Conservation (phyloP, 352 stramenopile genomes). For the Pelagophyceae sp. region DNA sequence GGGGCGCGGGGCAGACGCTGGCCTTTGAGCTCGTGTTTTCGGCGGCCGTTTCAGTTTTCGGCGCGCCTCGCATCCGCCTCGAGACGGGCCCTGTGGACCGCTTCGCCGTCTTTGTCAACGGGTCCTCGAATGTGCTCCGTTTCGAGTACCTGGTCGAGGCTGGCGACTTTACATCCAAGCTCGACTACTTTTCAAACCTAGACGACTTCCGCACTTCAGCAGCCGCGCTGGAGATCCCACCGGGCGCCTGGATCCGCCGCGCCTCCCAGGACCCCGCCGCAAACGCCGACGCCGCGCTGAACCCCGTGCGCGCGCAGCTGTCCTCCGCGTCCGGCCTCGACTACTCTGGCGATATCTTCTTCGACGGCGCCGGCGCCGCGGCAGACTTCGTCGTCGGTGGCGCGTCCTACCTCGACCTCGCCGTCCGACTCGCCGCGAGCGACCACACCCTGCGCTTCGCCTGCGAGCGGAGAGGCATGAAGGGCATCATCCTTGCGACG, state of each 20-base stretch:
- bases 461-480: background rate
- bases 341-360: background rate
- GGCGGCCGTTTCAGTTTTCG: constrained; percentile 32
- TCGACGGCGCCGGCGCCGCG: background rate
- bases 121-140: constrained; percentile 30
- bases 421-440: background rate
- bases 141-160: constrained; percentile 42
- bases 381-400: background rate
- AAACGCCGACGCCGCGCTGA: constrained; percentile 42
- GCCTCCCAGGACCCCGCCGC: constrained; percentile 27
- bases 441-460: background rate
- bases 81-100: constrained; percentile 34
- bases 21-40: constrained; percentile 37
- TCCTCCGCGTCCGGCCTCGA: constrained; percentile 2
- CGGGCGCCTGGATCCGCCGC: constrained; percentile 31
- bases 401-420: background rate
- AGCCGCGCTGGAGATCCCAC: constrained; percentile 34
- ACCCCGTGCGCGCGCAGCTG: constrained; percentile 24
- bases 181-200: constrained; percentile 43
- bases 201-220: constrained; percentile 36
- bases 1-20: constrained; percentile 27
- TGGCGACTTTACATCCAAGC: constrained; percentile 33
- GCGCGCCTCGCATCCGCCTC: constrained; percentile 33
- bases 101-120: constrained; percentile 36
- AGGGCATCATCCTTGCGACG: background rate